Conservation (phyloP, 2,329 filamentous ascomycete species). For the Pseudogymnoascus destructans region DNA sequence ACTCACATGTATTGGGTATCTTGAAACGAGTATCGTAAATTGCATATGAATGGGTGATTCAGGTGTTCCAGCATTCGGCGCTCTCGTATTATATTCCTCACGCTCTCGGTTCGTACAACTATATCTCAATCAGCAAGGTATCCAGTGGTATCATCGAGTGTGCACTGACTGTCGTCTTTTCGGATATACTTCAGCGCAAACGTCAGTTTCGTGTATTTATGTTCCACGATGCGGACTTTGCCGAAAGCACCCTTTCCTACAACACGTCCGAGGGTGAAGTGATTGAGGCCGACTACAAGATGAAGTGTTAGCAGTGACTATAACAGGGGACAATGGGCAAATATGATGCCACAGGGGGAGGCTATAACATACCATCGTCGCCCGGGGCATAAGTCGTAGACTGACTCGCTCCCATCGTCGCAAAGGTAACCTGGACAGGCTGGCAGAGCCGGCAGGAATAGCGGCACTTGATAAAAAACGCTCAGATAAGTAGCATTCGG, state of each 20-base stretch:
- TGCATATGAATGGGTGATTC: conserved; percentile 96
- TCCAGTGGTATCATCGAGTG: conserved; percentile 2
- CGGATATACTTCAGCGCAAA: conserved; percentile 97
- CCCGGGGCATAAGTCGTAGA: neutral
- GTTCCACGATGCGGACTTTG: conserved; percentile 96
- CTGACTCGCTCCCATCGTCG: conserved; percentile 1
- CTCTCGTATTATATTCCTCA: conserved; percentile 95
- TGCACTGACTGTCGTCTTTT: conserved; percentile 79
- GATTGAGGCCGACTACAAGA: conserved; percentile 76
- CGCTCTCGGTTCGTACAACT: conserved; percentile 96
- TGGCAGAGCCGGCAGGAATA: neutral
- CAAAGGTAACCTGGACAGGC: neutral
- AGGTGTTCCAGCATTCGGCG: conserved; percentile 95
- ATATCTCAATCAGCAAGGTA: conserved; percentile 21
- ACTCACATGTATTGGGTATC: conserved; percentile 96
- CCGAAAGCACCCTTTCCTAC: conserved; percentile 97
- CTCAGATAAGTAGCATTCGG: neutral
- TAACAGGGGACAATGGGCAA: neutral
- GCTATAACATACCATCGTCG: neutral
- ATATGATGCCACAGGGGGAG: neutral
- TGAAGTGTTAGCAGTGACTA: conserved; percentile 12
- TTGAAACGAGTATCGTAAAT: conserved; percentile 96
- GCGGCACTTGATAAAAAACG: neutral
- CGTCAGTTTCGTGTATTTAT: conserved; percentile 84
- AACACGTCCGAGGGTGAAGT: conserved; percentile 88